Base-by-base conservation (phyloP, 164 flowering plant genomes). In the Santalum album region DNA sequence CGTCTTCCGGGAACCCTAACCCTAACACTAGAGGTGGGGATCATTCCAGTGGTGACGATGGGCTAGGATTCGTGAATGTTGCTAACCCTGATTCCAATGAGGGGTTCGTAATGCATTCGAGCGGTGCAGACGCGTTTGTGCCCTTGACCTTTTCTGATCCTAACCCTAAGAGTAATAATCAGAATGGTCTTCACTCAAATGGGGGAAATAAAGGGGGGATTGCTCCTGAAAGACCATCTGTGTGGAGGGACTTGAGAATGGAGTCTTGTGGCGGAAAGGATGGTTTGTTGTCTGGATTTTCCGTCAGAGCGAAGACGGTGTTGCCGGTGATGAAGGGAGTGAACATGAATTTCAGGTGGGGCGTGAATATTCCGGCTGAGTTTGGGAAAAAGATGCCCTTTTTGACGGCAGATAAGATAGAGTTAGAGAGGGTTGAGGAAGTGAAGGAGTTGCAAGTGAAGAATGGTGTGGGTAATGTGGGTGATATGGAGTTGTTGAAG, bases 381-480 rank as follows among this genome's bases (percentile, higher is more conserved):
- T 52, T 55, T 23, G 60, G 55, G 1, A 57, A 38, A 36, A 63
- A 59, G 47, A 26, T 83, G 72, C 96, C 94, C 0, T 75, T 69
- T 66, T 69, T 90, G 70, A 78, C 80, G 0, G 56, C 87, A 35
- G 81, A 83, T 52, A 90, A 85, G 81, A 67, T 90, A 29, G 76
- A 75, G 21, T 50, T 87, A n/a, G 84, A 83, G 78, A 78, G 79
- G 43, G 71, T 77, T 25, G 82, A 76, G 62, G 69, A 71, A 62
- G 74, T 45, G 53, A 64, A 40, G 66, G 65, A 65, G 53, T 66
- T 24, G 66, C 40, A 48, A 45, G 34, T 49, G 43, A 47, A n/a
- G 58, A 27, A 49, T 49, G 54, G 11, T 64, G 63, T 50, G 46
- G 22, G 43, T 44, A 17, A 53, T 25, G 60, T 11, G 44, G 71